These are phyloP conservation scores for Geotrichum bryndzae DNA, from an alignment of 1,139 yeast species.

Conservation along the genomic window DNA sequence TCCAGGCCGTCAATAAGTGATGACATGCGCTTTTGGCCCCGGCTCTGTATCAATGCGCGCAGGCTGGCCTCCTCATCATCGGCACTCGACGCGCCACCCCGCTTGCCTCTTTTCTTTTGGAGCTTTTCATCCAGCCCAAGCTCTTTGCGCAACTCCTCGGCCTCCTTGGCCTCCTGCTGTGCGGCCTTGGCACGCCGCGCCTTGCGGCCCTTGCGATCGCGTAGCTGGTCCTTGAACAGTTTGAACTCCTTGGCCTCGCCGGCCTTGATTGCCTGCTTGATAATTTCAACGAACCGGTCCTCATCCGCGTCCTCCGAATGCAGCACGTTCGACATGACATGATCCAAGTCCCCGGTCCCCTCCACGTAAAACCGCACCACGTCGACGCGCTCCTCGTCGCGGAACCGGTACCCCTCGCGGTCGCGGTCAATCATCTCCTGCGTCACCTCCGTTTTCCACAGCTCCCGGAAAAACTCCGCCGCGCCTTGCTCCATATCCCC, in stretches of 20 bases:
- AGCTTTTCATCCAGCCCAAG: slow-evolving; percentile 40
- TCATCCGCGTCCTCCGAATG: slow-evolving; percentile 59
- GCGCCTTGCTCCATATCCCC: slow-evolving; percentile 39
- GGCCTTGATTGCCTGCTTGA: slow-evolving; percentile 42
- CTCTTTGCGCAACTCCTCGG: slow-evolving; percentile 52
- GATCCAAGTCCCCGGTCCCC: slow-evolving; percentile 63
- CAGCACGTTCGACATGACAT: slow-evolving; percentile 66
- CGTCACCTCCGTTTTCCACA: slow-evolving; percentile 52
- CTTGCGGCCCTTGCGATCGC: slow-evolving; percentile 42
- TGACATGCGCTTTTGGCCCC: slow-evolving; percentile 40
- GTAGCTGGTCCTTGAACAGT: slow-evolving; percentile 54
- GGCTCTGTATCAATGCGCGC: slow-evolving; percentile 26
- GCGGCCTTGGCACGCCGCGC: slow-evolving; percentile 44
- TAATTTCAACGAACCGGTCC: slow-evolving; percentile 49
- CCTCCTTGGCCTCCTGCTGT: slow-evolving; percentile 61
- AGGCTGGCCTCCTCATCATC: slow-evolving; percentile 20
- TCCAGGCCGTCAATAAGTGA: slow-evolving; percentile 48
- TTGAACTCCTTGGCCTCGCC: slow-evolving; percentile 37
- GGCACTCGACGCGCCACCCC: slow-evolving; percentile 11
- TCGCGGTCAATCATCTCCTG: slow-evolving; percentile 73
- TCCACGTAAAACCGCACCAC: slow-evolving; percentile 52
- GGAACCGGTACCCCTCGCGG: slow-evolving; percentile 51
- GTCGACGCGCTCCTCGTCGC: slow-evolving; percentile 64
- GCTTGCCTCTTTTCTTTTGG: slow-evolving; percentile 34
- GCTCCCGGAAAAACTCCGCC: slow-evolving; percentile 51